Evolutionary conservation across 805 yeast genomes (phyloP).

Genomic region (Sugiyamaella floridensis): DNA sequence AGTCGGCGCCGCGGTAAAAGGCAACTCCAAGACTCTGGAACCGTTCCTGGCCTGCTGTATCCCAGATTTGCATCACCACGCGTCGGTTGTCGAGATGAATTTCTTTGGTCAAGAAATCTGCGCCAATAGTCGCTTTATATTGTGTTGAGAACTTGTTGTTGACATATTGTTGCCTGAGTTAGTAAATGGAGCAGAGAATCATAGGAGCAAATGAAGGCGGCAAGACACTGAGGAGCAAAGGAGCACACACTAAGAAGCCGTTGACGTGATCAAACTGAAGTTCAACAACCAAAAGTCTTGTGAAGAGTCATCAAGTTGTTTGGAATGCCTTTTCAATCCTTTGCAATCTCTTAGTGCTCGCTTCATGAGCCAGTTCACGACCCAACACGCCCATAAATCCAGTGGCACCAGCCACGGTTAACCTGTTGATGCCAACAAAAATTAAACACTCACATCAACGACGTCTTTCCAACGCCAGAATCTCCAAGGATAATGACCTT

Average conservation of each 20-base stretch:
- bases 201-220: no score
- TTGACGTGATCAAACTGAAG: neutral
- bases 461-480: slow-evolving; percentile 96
- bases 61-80: slow-evolving; percentile 83
- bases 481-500: slow-evolving; percentile 89
- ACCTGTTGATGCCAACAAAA: neutral
- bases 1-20: slow-evolving; percentile 95
- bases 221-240: no score
- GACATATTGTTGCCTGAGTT: slow-evolving; percentile 70
- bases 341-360: no score
- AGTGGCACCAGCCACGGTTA: no score
- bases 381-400: no score
- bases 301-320: no score
- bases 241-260: neutral
- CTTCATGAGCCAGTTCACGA: no score
- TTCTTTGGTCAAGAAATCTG: slow-evolving; percentile 92
- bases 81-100: slow-evolving; percentile 75
- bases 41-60: slow-evolving; percentile 97
- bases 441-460: slow-evolving; percentile 61
- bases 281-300: neutral
- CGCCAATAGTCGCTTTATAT: slow-evolving; percentile 97
- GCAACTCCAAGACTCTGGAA: slow-evolving; percentile 96
- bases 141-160: slow-evolving; percentile 91
- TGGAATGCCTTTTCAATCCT: no score
- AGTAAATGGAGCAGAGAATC: neutral